Conservation (phyloP, 225 moss, liverwort and hornwort species). For the Marchantia polymorpha region DNA sequence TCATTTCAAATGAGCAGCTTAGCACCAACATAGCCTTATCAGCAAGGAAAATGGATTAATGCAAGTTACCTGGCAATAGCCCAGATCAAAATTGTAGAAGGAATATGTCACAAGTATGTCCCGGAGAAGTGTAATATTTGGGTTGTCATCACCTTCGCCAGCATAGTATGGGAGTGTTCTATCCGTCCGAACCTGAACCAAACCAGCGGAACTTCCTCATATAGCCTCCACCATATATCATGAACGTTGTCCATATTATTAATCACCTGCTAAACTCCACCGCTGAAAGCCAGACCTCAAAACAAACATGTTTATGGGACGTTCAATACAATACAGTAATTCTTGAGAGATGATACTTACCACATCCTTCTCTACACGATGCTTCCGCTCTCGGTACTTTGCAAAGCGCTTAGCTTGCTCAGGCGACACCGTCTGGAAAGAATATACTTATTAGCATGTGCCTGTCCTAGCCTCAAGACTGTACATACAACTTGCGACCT, state of each 20-base stretch:
- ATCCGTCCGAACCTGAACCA: constrained; percentile 84
- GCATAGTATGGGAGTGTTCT: constrained; percentile 82
- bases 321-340: background rate
- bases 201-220: background rate
- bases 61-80: constrained; percentile 82
- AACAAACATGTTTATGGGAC: background rate
- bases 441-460: background rate
- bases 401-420: constrained; percentile 98
- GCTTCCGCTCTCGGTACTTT: constrained; percentile 94
- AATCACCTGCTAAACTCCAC: too few species aligned
- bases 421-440: constrained; percentile 72
- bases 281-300: background rate
- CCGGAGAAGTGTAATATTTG: constrained; percentile 66
- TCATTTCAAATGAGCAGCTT: background rate
- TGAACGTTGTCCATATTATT: too few species aligned
- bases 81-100: constrained; percentile 97
- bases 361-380: constrained; percentile 98
- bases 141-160: constrained; percentile 92
- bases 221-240: too few species aligned
- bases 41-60: background rate
- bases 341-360: constrained; percentile 35
- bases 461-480: background rate
- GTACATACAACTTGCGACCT: background rate
- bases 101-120: constrained; percentile 97
- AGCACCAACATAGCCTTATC: too few species aligned